A percentile compares a stretch with the other conserved stretches of the same genome.
phyloP scores from a whole-genome alignment of 257 asterid genomes.

The Cruciata laevipes region DNA sequence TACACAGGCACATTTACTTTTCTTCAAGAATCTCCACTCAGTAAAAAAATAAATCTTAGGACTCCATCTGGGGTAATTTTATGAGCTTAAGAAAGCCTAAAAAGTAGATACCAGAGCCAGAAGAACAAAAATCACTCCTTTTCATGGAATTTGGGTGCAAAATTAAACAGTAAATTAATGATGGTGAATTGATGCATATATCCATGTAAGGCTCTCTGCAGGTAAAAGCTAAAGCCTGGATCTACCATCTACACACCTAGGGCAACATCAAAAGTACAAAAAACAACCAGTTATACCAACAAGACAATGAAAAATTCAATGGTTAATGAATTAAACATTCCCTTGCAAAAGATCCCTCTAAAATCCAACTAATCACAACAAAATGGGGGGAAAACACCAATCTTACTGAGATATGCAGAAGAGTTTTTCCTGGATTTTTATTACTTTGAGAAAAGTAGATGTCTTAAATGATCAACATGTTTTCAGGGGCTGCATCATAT shows the following conservation, averaged over 20 bases:
- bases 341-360: background rate
- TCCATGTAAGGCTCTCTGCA: background rate
- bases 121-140: background rate
- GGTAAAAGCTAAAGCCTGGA: background rate
- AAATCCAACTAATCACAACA: background rate
- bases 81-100: background rate
- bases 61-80: background rate
- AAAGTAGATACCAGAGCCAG: background rate
- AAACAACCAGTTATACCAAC: background rate
- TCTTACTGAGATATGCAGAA: background rate
- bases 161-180: no score
- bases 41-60: background rate
- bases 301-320: background rate
- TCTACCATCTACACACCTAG: background rate
- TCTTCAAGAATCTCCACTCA: background rate
- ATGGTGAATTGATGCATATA: background rate
- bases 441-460: background rate
- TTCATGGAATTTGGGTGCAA: background rate
- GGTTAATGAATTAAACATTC: background rate
- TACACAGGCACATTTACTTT: background rate
- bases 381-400: background rate
- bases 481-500: background rate
- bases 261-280: background rate
- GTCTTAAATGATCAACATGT: conserved; percentile 1
- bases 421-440: background rate